Evolutionary conservation across 2,329 filamentous ascomycete species (phyloP), one percentile per base, ranked within the genome.

Genomic region (Xylariaceae sp.): DNA sequence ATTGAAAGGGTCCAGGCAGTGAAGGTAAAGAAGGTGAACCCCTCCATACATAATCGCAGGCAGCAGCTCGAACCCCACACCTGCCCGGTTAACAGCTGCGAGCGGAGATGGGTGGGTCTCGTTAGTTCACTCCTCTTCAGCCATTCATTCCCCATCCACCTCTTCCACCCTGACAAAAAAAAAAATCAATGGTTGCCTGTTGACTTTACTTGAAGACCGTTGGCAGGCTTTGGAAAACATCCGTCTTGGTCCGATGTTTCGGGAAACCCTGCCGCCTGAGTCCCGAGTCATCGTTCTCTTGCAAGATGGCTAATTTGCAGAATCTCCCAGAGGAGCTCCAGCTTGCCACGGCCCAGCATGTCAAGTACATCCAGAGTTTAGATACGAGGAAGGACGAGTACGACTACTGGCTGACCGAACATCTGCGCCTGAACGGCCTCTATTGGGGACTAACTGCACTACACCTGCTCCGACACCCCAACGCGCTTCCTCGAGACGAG

Each of bases 371-470:
- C 64, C 91, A 96, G 74, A 91, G 88, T 67, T 81, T 99, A 64
- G 92, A 99, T 73, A 92, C 88, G 62, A 87, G 89, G 70, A 92
- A 89, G 76, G 92, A 97, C 79, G 91, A 97, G 74, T 86, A 96
- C 65, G 92, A 97, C 73, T 99, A 97, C 77, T 97, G 93, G 89
- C 81, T 97, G 70, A 99, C 94, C 11, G 93, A 99, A 74, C 94
- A 99, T 72, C 81, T 99, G 62, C 91, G 94, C 57, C 82, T 99
- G 53, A 97, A 94, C 71, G 94, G 94, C 37, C 83, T 99, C 41
- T 99, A 99, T 74, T 99, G 94, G 94, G 94, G 94, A 11, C 76
- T 99, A 52, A 94, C 87, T 6, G 88, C 93, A 6, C 82, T 97
- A 33, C 89, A 96, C 77, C 81, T 97, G 23, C 84, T 99, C 54